A percentile compares a stretch with the other conserved stretches of the same genome.
Evolutionary conservation across 805 yeast species (phyloP).

Genomic region (Yueomyces sinensis): DNA sequence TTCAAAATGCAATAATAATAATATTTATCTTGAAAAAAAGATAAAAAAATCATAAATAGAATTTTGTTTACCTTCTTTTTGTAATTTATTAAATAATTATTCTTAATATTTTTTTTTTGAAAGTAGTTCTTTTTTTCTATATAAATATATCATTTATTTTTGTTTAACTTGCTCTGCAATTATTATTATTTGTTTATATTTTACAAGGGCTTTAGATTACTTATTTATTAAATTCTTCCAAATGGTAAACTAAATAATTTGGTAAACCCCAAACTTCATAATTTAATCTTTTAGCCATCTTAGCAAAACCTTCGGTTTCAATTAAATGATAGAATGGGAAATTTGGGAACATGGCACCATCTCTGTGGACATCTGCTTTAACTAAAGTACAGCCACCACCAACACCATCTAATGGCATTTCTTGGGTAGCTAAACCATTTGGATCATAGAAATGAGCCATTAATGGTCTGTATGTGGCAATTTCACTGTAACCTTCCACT

Average conservation of each 20-base stretch:
- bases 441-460: conserved; percentile 82
- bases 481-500: conserved; percentile 87
- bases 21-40: too few relatives aligned
- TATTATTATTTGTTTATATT: too few relatives aligned
- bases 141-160: too few relatives aligned
- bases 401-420: conserved; percentile 88
- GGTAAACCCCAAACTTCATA: conserved; percentile 89
- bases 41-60: too few relatives aligned
- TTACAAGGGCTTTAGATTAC: too few relatives aligned
- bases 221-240: conserved; percentile 2
- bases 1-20: too few relatives aligned
- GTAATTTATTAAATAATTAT: too few relatives aligned
- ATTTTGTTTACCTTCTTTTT: too few relatives aligned
- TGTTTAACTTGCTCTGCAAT: too few relatives aligned
- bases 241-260: conserved; percentile 66
- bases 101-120: too few relatives aligned
- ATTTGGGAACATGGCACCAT: conserved; percentile 99
- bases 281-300: conserved; percentile 91
- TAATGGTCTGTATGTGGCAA: conserved; percentile 87
- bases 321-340: conserved; percentile 95
- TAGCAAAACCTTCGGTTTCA: conserved; percentile 98
- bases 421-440: conserved; percentile 46
- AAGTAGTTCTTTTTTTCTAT: too few relatives aligned
- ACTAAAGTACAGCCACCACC: conserved; percentile 97
- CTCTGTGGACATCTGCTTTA: conserved; percentile 95